A percentile compares a stretch with the other conserved stretches of the same genome.
These are phyloP conservation scores for Leptographium procerum DNA, from an alignment of 2,329 filamentous ascomycete genomes.

Conservation along the genomic window DNA sequence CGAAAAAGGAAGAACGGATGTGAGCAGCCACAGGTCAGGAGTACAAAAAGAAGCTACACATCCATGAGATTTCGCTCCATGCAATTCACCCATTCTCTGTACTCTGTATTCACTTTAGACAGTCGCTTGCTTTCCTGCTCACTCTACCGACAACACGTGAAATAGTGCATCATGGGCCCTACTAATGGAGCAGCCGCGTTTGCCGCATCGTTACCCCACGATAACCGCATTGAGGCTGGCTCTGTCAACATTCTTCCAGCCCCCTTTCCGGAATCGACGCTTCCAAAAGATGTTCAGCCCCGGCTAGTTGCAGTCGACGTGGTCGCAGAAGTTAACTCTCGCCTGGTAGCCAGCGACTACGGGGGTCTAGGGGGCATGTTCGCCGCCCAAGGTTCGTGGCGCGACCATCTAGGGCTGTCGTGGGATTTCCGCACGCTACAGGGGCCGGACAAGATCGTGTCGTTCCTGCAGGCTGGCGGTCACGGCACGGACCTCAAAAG, in stretches of 20 bases:
- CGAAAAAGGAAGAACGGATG: background rate
- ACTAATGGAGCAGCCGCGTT: background rate
- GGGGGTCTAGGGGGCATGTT: slow-evolving; percentile 27
- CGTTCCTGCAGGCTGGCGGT: slow-evolving; percentile 27
- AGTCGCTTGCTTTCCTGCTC: background rate
- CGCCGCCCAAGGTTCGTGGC: slow-evolving; percentile 39
- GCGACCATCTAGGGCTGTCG: slow-evolving; percentile 44
- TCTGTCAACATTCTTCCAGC: slow-evolving; percentile 41
- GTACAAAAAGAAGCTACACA: background rate
- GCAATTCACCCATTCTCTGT: background rate
- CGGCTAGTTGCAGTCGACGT: slow-evolving; percentile 25
- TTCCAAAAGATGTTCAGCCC: slow-evolving; percentile 21
- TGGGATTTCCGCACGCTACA: slow-evolving; percentile 45
- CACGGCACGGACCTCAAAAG: slow-evolving; percentile 22
- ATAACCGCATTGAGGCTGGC: slow-evolving; percentile 27
- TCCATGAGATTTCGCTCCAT: background rate
- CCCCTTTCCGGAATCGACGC: slow-evolving; percentile 25
- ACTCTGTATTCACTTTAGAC: background rate
- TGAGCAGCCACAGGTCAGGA: background rate
- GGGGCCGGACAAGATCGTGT: slow-evolving; percentile 26
- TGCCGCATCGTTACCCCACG: slow-evolving; percentile 5
- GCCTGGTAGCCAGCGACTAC: slow-evolving; percentile 24
- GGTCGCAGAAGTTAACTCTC: slow-evolving; percentile 28
- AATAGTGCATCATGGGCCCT: background rate
- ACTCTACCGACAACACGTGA: background rate